Evolutionary conservation across 2,329 filamentous ascomycete species (phyloP).

Genomic region (Chaetomium olivaceum): DNA sequence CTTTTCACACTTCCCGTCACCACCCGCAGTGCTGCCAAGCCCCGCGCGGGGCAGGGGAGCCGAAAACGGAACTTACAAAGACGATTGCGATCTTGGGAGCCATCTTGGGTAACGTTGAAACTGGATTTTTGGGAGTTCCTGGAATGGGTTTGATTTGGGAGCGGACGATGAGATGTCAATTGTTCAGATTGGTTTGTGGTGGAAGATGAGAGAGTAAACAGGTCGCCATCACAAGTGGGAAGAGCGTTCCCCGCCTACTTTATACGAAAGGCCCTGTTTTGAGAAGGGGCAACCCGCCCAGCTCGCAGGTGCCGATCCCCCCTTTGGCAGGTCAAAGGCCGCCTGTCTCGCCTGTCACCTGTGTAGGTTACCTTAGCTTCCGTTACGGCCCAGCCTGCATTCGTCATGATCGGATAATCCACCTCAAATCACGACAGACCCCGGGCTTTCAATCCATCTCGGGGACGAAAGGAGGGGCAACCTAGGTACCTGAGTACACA

Average conservation of each 20-base stretch:
- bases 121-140: not conserved
- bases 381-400: conserved; percentile 14
- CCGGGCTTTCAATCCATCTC: not conserved
- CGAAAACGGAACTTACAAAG: conserved; percentile 61
- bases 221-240: not conserved
- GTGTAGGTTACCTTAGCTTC: not conserved
- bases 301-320: conserved; percentile 1
- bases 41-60: not conserved
- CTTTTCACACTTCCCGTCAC: too few relatives aligned
- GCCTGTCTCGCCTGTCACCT: not conserved
- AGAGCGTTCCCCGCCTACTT: not conserved
- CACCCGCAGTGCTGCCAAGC: not conserved
- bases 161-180: not conserved
- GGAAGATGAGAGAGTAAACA: not conserved
- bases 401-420: conserved; percentile 36
- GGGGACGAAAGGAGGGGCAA: conserved; percentile 18
- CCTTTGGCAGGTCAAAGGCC: conserved; percentile 5
- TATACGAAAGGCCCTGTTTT: conserved; percentile 1
- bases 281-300: not conserved
- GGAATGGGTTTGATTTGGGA: not conserved
- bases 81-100: conserved; percentile 91
- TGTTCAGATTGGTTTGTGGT: conserved; percentile 1
- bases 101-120: conserved; percentile 57
- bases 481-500: too few relatives aligned
- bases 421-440: conserved; percentile 22